Conservation (phyloP, 352 stramenopile genomes). For the Phytophthora europaea region DNA sequence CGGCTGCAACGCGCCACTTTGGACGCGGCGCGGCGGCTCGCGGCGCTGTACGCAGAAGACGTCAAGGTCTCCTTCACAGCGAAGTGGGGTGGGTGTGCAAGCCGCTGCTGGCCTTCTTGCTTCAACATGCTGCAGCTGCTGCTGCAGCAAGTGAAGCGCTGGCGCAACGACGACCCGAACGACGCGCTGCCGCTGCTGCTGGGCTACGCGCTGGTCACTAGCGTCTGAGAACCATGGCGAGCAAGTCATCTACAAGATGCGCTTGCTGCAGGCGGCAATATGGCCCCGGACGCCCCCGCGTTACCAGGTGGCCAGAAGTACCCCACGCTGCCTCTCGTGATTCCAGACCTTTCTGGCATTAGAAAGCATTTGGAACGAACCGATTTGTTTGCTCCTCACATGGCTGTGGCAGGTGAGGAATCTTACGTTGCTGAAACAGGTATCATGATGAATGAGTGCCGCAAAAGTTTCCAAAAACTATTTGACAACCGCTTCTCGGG, state of each 20-base stretch:
- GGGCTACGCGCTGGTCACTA: slow-evolving; percentile 68
- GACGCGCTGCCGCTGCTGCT: slow-evolving; percentile 51
- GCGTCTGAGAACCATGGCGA: too few species aligned
- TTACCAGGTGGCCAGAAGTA: slow-evolving; percentile 3
- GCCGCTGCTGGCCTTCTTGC: slow-evolving; percentile 77
- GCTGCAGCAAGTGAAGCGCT: slow-evolving; percentile 55
- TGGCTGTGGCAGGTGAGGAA: neutral
- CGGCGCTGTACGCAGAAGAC: slow-evolving; percentile 57
- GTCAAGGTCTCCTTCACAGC: too few species aligned
- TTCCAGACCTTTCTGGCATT: neutral
- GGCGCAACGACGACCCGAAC: slow-evolving; percentile 10
- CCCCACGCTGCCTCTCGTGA: neutral
- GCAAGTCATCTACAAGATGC: too few species aligned
- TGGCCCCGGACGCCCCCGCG: slow-evolving; percentile 44
- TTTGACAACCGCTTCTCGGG: neutral
- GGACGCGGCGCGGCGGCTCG: slow-evolving; percentile 51
- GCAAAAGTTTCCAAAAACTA: neutral
- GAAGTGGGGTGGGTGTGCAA: slow-evolving; percentile 54
- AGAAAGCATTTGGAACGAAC: neutral
- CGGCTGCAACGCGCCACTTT: slow-evolving; percentile 31
- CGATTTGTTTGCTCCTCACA: neutral
- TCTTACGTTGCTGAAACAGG: neutral
- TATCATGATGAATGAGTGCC: neutral
- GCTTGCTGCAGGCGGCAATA: slow-evolving; percentile 50
- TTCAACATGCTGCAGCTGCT: slow-evolving; percentile 64